Conservation (phyloP, 2,329 filamentous ascomycete species). For the Penicillium brevicompactum region DNA sequence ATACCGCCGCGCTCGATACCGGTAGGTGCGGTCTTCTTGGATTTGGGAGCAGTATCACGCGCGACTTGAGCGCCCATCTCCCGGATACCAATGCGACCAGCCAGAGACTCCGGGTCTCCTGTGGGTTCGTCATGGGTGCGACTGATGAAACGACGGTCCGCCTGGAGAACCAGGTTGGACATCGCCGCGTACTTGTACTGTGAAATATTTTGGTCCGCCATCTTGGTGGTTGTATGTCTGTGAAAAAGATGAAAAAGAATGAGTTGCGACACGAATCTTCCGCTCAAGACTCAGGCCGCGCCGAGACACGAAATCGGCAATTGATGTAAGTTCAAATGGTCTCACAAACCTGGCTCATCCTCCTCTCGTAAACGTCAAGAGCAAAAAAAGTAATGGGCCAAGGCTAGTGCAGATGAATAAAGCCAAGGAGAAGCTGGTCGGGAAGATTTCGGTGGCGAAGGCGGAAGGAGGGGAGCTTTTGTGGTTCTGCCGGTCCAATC, state of each 20-base stretch:
- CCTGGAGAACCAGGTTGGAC: constrained; percentile 99
- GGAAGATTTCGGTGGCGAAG: constrained; percentile 42
- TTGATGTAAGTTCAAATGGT: constrained; percentile 25
- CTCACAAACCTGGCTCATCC: constrained; percentile 43
- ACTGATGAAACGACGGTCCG: constrained; percentile 92
- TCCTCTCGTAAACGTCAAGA: constrained; percentile 31
- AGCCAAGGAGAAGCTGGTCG: constrained; percentile 30
- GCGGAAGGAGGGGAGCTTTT: constrained; percentile 33
- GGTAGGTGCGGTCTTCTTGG: constrained; percentile 72
- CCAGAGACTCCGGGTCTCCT: constrained; percentile 95
- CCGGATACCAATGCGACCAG: constrained; percentile 86
- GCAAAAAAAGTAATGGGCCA: constrained; percentile 31
- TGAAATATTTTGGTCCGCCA: constrained; percentile 78
- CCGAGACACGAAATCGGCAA: constrained; percentile 31
- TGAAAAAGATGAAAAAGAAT: constrained; percentile 18
- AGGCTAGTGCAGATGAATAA: constrained; percentile 22
- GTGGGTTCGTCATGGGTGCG: constrained; percentile 92
- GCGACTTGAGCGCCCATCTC: constrained; percentile 90
- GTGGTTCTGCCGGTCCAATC: constrained; percentile 19
- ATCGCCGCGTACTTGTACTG: constrained; percentile 99
- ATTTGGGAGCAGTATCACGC: constrained; percentile 76
- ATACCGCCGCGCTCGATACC: constrained; percentile 74
- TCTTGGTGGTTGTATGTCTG: constrained; percentile 43
- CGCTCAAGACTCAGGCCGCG: constrained; percentile 36
- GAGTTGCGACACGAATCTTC: constrained; percentile 32